Evolutionary conservation across 306 rosid genomes (phyloP).

Genomic region (Psophocarpus tetragonolobus): DNA sequence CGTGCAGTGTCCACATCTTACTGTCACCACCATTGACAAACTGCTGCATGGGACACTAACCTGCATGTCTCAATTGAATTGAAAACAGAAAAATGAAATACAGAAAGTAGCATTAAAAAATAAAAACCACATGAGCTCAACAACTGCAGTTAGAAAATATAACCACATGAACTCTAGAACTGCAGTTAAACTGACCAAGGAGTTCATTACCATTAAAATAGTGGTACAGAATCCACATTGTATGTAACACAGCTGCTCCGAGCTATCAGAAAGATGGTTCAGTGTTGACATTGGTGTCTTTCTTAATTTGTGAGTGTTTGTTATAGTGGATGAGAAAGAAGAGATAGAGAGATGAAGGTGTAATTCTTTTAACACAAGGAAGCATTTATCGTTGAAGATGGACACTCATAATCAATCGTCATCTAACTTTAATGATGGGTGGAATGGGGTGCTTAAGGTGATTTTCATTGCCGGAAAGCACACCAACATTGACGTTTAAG

Average conservation of each 20-base stretch:
- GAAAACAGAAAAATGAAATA: neutral
- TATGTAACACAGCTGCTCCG: conserved; percentile 84
- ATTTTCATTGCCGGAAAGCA: conserved; percentile 41
- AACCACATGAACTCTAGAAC: neutral
- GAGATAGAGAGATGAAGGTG: conserved; percentile 27
- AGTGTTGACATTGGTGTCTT: conserved; percentile 56
- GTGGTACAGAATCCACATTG: conserved; percentile 90
- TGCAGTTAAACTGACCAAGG: neutral
- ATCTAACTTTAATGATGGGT: conserved; percentile 35
- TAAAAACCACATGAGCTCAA: neutral
- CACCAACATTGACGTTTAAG: conserved; percentile 33
- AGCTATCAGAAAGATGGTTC: conserved; percentile 71
- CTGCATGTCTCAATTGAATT: conserved; percentile 43
- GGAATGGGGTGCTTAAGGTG: conserved; percentile 22
- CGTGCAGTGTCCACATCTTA: conserved; percentile 91
- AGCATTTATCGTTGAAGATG: conserved; percentile 53
- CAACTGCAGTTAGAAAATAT: neutral
- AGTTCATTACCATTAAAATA: conserved; percentile 63
- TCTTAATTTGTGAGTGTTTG: neutral
- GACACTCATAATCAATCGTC: conserved; percentile 46
- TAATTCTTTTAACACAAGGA: conserved; percentile 31
- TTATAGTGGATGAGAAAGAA: conserved; percentile 18
- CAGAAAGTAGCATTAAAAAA: neutral
- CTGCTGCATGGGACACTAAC: conserved; percentile 95
- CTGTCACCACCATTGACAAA: conserved; percentile 84